Evolutionary conservation across 2,329 filamentous ascomycete species (phyloP).

Genomic region (Aureobasidium sp.): DNA sequence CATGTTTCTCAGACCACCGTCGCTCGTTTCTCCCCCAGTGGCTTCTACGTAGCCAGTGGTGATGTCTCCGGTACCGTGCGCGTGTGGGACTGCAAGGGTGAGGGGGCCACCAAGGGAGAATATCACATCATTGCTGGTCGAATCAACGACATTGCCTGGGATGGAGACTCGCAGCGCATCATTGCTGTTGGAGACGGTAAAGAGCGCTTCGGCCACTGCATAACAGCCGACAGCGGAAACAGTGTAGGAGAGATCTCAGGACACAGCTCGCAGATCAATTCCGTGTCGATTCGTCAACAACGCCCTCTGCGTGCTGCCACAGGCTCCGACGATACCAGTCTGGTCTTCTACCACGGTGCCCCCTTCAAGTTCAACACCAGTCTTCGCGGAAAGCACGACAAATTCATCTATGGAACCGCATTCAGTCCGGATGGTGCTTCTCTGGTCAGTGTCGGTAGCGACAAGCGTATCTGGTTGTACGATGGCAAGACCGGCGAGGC

Average conservation of each 20-base stretch:
- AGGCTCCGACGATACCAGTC: constrained; percentile 78
- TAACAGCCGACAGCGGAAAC: constrained; percentile 93
- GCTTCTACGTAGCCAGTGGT: constrained; percentile 90
- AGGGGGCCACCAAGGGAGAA: constrained; percentile 86
- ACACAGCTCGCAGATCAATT: constrained; percentile 85
- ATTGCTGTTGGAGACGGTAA: constrained; percentile 95
- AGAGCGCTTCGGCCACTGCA: constrained; percentile 87
- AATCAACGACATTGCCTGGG: constrained; percentile 96
- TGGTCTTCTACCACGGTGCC: constrained; percentile 88
- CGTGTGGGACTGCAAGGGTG: constrained; percentile 84
- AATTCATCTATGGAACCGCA: constrained; percentile 79
- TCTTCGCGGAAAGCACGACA: constrained; percentile 68
- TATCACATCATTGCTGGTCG: constrained; percentile 90
- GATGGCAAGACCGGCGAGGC: constrained; percentile 92
- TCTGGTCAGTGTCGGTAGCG: constrained; percentile 85
- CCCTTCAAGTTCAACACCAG: constrained; percentile 96
- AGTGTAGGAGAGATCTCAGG: constrained; percentile 90
- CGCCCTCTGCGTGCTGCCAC: constrained; percentile 87
- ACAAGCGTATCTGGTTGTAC: constrained; percentile 87
- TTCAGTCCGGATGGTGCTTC: constrained; percentile 82
- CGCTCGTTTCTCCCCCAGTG: constrained; percentile 86
- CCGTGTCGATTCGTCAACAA: constrained; percentile 81
- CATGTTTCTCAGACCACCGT: constrained; percentile 87
- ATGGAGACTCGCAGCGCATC: constrained; percentile 91
- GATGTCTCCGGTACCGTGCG: constrained; percentile 78